These are phyloP conservation scores for Huntiella decipiens DNA, from an alignment of 2,329 filamentous ascomycete species.

Conservation along the genomic window DNA sequence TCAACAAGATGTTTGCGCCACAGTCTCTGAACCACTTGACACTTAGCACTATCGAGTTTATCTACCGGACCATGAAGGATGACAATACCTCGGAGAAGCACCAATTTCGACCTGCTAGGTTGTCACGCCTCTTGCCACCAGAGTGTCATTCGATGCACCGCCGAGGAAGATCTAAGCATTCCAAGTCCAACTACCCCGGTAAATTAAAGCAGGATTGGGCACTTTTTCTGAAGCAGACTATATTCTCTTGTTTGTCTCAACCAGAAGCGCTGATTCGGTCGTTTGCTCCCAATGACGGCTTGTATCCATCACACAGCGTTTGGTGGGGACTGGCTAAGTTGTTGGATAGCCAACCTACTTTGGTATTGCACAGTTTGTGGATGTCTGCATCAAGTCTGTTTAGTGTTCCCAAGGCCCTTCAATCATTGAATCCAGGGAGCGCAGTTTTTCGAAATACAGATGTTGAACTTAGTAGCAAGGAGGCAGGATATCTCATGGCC, in stretches of 20 bases:
- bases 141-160: conserved; percentile 12
- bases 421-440: conserved; percentile 20
- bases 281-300: conserved; percentile 32
- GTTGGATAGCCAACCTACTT: conserved; percentile 33
- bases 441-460: conserved; percentile 20
- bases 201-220: conserved; percentile 32
- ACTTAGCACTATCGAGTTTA: conserved; percentile 36
- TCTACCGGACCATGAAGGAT: conserved; percentile 40
- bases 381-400: conserved; percentile 39
- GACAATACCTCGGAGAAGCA: conserved; percentile 31
- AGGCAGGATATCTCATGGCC: conserved; percentile 35
- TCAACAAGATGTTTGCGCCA: conserved; percentile 21
- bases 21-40: conserved; percentile 37
- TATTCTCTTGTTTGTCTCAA: conserved; percentile 44
- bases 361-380: conserved; percentile 49
- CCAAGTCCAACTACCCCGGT: conserved; percentile 14
- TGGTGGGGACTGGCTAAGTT: conserved; percentile 46
- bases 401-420: conserved; percentile 28
- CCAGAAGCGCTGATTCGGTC: conserved; percentile 35
- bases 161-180: conserved; percentile 18
- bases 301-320: conserved; percentile 40
- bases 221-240: conserved; percentile 41
- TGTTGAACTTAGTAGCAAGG: conserved; percentile 24
- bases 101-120: conserved; percentile 13
- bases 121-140: conserved; percentile 7